Conservation (phyloP, 148 eudicot genomes). For the Rhododendron mucronatum region DNA sequence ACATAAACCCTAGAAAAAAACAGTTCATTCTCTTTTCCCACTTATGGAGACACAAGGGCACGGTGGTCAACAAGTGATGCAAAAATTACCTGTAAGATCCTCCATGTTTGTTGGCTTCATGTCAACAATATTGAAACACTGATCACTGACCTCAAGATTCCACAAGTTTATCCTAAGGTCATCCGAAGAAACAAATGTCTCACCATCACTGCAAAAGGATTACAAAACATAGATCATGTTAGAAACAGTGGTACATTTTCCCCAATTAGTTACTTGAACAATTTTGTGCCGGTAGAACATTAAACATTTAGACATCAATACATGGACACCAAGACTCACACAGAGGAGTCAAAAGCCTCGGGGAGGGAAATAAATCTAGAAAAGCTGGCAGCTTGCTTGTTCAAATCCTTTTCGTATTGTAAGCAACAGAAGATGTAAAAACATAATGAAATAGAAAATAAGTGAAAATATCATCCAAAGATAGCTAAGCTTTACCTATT, state of each 20-base stretch:
- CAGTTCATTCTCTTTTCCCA: neutral
- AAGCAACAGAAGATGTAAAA: neutral
- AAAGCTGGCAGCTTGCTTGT: neutral
- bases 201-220: slow-evolving; percentile 42
- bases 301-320: neutral
- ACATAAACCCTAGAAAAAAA: neutral
- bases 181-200: slow-evolving; percentile 57
- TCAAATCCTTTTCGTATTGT: neutral
- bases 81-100: slow-evolving; percentile 44
- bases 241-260: neutral
- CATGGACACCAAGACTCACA: neutral
- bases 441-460: neutral
- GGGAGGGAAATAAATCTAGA: neutral
- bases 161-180: slow-evolving; percentile 54
- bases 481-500: slow-evolving; percentile 34
- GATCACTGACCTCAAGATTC: slow-evolving; percentile 54
- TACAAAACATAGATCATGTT: neutral
- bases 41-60: neutral
- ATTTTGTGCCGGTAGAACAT: neutral
- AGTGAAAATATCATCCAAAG: slow-evolving; percentile 2
- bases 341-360: neutral
- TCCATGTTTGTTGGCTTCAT: slow-evolving; percentile 54
- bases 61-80: slow-evolving; percentile 5
- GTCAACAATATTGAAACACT: slow-evolving; percentile 53
- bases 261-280: neutral